Conservation (phyloP, 768 basidiomycete species). For the Hygrocybe coccinea region DNA sequence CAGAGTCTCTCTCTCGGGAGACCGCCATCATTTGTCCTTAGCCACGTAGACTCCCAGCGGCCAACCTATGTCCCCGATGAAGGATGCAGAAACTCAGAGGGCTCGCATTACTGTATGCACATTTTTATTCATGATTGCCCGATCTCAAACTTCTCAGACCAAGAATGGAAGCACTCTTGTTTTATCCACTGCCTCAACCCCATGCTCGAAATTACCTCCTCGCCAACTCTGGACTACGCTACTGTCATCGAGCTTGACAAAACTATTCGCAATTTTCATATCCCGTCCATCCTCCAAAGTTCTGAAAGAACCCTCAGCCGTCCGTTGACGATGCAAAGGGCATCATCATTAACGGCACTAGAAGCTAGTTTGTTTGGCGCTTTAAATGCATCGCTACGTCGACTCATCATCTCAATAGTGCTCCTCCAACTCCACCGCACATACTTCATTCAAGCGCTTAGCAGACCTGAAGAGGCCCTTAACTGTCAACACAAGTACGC, state of each 20-base stretch:
- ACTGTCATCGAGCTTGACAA: constrained; percentile 53
- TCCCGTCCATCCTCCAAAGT: constrained; percentile 44
- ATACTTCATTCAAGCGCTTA: constrained; percentile 63
- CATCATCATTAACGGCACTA: constrained; percentile 51
- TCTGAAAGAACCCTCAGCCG: constrained; percentile 40
- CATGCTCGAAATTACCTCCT: constrained; percentile 53
- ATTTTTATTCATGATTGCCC: constrained; percentile 1
- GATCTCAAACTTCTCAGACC: constrained; percentile 38
- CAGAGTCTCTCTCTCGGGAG: constrained; percentile 62
- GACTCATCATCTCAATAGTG: constrained; percentile 32
- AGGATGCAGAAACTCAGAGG: constrained; percentile 34
- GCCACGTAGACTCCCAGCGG: constrained; percentile 54
- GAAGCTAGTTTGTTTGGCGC: constrained; percentile 47
- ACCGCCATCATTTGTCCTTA: constrained; percentile 60
- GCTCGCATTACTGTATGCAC: constrained; percentile 41
- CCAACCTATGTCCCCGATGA: constrained; percentile 44
- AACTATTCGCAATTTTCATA: constrained; percentile 55
- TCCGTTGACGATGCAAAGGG: constrained; percentile 54
- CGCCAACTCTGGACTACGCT: constrained; percentile 47
- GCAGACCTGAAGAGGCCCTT: constrained; percentile 52
- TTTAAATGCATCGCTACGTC: not conserved
- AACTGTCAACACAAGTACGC: constrained; percentile 61
- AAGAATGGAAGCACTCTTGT: constrained; percentile 68
- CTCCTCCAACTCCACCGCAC: constrained; percentile 62
- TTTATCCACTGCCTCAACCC: constrained; percentile 57